Percentiles rank a stretch among this genome's conserved stretches.
phyloP scores from a whole-genome alignment of 106 monocot genomes.

The Ottelia alismoides region DNA sequence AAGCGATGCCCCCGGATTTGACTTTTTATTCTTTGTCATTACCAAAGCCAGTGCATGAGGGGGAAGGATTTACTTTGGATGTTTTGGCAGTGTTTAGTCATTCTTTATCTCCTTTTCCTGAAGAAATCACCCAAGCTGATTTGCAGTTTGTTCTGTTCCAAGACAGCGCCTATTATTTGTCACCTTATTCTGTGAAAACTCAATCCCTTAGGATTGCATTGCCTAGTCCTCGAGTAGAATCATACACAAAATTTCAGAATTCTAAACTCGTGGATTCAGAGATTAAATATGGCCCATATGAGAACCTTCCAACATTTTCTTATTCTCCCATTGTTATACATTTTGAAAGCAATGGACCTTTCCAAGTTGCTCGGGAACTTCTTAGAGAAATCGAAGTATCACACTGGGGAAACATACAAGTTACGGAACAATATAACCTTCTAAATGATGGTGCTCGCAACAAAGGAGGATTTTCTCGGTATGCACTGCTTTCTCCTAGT shows the following conservation, averaged over 20 bases:
- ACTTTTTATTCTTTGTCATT: conserved; percentile 69
- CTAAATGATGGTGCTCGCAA: conserved; percentile 70
- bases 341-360: conserved; percentile 87
- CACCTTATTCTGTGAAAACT: conserved; percentile 69
- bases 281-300: conserved; percentile 84
- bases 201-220: conserved; percentile 70
- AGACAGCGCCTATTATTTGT: conserved; percentile 73
- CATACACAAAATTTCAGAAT: conserved; percentile 74
- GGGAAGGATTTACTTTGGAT: conserved; percentile 48
- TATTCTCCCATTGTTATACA: conserved; percentile 58
- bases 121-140: conserved; percentile 88
- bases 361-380: conserved; percentile 64
- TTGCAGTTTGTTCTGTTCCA: conserved; percentile 76
- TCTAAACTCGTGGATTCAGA: conserved; percentile 67
- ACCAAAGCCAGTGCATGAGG: conserved; percentile 38
- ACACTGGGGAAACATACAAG: conserved; percentile 90
- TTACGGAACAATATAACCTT: conserved; percentile 88
- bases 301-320: conserved; percentile 55
- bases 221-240: conserved; percentile 76
- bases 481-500: not conserved
- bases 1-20: conserved; percentile 53
- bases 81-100: conserved; percentile 56
- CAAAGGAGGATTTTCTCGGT: conserved; percentile 95
- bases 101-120: conserved; percentile 77
- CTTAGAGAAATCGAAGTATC: conserved; percentile 87